Conservation (phyloP, 75 land plant genomes). For the Isoetes taiwanensis region DNA sequence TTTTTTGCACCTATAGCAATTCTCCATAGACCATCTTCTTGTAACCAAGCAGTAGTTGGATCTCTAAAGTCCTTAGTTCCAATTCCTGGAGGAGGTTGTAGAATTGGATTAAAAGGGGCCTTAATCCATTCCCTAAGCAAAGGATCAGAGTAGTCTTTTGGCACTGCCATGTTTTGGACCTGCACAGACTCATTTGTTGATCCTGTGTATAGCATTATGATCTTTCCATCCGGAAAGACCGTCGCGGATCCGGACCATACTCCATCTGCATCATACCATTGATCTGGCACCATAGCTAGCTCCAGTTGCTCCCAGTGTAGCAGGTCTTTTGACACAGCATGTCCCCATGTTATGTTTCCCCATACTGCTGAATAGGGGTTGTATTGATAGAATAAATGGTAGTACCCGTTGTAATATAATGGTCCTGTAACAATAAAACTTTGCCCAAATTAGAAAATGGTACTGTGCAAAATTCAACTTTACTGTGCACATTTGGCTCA, state of each 20-base stretch:
- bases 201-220: slow-evolving; percentile 63
- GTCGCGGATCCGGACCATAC: slow-evolving; percentile 90
- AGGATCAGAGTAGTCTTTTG: slow-evolving; percentile 42
- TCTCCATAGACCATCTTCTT: slow-evolving; percentile 40
- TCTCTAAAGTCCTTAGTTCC: slow-evolving; percentile 50
- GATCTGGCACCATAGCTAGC: slow-evolving; percentile 57
- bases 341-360: slow-evolving; percentile 21
- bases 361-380: slow-evolving; percentile 11
- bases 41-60: slow-evolving; percentile 74
- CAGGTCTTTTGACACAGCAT: slow-evolving; percentile 42
- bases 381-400: slow-evolving; percentile 25
- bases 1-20: slow-evolving; percentile 53
- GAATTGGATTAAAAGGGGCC: slow-evolving; percentile 44
- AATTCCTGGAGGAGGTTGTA: slow-evolving; percentile 53
- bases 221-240: slow-evolving; percentile 35
- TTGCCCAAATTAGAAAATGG: background rate
- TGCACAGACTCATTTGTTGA: slow-evolving; percentile 47
- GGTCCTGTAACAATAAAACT: slow-evolving; percentile 1
- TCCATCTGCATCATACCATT: slow-evolving; percentile 62
- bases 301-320: slow-evolving; percentile 65
- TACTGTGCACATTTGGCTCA: background rate
- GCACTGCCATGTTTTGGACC: slow-evolving; percentile 58
- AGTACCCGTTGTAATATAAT: slow-evolving; percentile 13
- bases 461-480: background rate
- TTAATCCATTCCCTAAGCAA: slow-evolving; percentile 60